Conservation (phyloP, 225 moss, liverwort and hornwort genomes). For the Sphagnum contortum region DNA sequence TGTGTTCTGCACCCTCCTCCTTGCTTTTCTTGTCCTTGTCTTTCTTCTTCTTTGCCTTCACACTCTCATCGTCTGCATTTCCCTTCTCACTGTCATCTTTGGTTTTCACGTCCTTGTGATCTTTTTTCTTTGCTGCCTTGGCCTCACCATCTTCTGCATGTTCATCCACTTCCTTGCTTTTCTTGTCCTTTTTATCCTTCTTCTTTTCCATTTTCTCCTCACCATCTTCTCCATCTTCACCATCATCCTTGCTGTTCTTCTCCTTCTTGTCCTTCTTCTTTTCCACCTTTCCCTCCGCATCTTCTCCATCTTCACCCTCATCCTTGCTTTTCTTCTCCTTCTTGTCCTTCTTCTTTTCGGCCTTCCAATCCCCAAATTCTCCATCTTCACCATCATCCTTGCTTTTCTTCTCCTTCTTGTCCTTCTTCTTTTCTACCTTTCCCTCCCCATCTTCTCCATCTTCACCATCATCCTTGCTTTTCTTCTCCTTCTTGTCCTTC, state of each 20-base stretch:
- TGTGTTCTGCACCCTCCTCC: not conserved
- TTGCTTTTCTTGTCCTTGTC: not conserved
- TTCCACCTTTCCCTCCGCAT: too few relatives aligned
- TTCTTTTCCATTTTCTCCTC: too few relatives aligned
- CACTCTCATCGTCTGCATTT: not conserved
- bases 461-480: too few relatives aligned
- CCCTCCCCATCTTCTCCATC: too few relatives aligned
- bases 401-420: too few relatives aligned
- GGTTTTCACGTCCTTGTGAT: not conserved
- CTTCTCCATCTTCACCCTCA: not conserved
- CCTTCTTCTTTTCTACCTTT: too few relatives aligned
- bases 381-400: too few relatives aligned
- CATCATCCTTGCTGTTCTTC: not conserved
- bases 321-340: conserved; percentile 3
- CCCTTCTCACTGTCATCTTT: not conserved
- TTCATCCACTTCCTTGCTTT: conserved; percentile 2
- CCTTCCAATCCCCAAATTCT: too few relatives aligned
- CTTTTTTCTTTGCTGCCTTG: not conserved
- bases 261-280: not conserved
- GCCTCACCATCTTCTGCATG: conserved; percentile 2
- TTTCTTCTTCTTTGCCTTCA: not conserved
- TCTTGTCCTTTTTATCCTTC: too few relatives aligned
- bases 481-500: too few relatives aligned
- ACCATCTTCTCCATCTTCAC: not conserved
- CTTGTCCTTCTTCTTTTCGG: too few relatives aligned